Evolutionary conservation across 257 asterid genomes (phyloP).

Genomic region (Osmanthus fragrans): DNA sequence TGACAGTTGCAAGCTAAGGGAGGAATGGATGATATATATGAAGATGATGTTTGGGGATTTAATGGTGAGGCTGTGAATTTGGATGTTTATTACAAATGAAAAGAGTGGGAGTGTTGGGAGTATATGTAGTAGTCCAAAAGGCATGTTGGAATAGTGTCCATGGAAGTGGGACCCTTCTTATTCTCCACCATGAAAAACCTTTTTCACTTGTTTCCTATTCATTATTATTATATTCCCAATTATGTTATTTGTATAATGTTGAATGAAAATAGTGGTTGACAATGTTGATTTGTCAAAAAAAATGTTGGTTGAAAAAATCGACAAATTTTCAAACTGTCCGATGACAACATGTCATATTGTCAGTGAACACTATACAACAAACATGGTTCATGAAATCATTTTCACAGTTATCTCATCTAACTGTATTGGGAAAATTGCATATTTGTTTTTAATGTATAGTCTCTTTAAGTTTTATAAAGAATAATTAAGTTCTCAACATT

Average conservation of each 20-base stretch:
- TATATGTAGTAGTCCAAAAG: constrained; percentile 62
- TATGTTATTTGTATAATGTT: no score
- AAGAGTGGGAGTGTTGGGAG: constrained; percentile 34
- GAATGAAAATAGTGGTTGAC: no score
- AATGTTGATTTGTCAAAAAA: no score
- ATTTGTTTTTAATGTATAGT: not conserved
- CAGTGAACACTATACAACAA: no score
- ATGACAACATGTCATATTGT: no score
- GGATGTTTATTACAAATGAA: constrained; percentile 47
- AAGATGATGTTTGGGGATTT: constrained; percentile 17
- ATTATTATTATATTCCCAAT: not conserved
- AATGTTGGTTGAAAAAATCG: no score
- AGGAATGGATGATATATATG: constrained; percentile 22
- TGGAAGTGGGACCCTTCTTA: constrained; percentile 45
- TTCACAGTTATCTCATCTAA: no score
- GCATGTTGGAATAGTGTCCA: constrained; percentile 37
- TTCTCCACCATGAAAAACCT: constrained; percentile 27
- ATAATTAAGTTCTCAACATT: no score
- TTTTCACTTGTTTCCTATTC: not conserved
- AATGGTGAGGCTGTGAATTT: not conserved
- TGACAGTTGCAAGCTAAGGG: no score
- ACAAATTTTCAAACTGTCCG: no score
- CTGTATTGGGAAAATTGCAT: no score
- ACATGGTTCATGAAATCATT: not conserved
- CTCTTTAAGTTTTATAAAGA: not conserved